Conservation (phyloP, 2,329 filamentous ascomycete species). For the Talaromyces sp. region DNA sequence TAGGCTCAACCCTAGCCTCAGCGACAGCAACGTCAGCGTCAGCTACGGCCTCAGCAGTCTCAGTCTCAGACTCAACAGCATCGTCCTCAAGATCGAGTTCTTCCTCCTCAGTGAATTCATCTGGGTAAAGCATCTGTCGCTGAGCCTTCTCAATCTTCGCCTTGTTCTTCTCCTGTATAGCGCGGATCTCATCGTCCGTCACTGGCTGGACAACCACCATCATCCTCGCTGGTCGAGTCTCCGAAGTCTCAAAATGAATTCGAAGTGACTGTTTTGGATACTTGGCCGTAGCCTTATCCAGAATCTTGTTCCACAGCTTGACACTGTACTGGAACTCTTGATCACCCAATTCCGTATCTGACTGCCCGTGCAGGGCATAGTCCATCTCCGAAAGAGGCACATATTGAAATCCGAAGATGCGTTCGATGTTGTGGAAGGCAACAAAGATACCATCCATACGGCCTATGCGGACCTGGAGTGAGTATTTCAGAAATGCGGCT, state of each 20-base stretch:
- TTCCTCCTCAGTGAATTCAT: constrained; percentile 21
- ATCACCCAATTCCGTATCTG: constrained; percentile 67
- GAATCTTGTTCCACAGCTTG: constrained; percentile 71
- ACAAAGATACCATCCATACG: constrained; percentile 99
- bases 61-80: not conserved
- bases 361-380: constrained; percentile 76
- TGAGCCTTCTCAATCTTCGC: constrained; percentile 69
- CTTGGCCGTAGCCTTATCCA: constrained; percentile 70
- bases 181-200: constrained; percentile 65
- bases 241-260: constrained; percentile 76
- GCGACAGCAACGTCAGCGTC: not conserved
- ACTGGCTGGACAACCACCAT: constrained; percentile 90
- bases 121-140: constrained; percentile 42
- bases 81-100: constrained; percentile 13
- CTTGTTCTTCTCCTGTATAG: constrained; percentile 68
- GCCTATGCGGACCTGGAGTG: constrained; percentile 92
- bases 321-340: constrained; percentile 83
- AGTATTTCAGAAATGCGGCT: constrained; percentile 93
- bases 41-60: constrained; percentile 1
- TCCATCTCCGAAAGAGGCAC: constrained; percentile 86
- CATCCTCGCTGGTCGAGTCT: constrained; percentile 63
- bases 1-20: constrained; percentile 7
- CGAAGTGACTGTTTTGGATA: constrained; percentile 76
- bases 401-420: constrained; percentile 98
- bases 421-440: constrained; percentile 89